A percentile compares a stretch with the other conserved stretches of the same genome.
Evolutionary conservation across 306 rosid species (phyloP).

Genomic region (Citrullus colocynthis): DNA sequence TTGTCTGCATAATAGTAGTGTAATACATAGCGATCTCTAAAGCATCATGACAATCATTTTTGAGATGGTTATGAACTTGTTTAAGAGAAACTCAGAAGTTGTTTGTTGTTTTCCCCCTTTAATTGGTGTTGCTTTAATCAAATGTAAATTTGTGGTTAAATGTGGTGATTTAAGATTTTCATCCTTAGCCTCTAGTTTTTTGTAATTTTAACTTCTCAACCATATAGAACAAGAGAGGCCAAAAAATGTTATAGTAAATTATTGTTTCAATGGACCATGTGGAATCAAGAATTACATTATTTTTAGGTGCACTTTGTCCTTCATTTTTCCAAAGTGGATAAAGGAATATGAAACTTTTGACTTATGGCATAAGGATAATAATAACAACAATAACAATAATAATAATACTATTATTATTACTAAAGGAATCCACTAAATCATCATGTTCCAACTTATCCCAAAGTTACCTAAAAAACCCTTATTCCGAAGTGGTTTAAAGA

Average conservation of each 20-base stretch:
- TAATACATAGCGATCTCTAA: background rate
- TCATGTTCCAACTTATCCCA: background rate
- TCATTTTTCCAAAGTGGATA: background rate
- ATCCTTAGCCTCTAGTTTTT: background rate
- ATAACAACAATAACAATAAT: too few relatives aligned
- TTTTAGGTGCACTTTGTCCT: background rate
- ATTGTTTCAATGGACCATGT: background rate
- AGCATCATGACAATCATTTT: background rate
- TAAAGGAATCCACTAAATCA: background rate
- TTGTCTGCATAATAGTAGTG: background rate
- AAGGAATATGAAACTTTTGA: background rate
- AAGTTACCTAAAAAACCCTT: too few relatives aligned
- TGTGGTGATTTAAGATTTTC: background rate
- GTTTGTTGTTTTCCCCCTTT: background rate
- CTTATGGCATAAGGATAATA: background rate
- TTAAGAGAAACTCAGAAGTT: background rate
- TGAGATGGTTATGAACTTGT: background rate
- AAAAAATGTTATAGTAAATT: background rate
- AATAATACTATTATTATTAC: too few relatives aligned
- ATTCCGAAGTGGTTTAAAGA: too few relatives aligned
- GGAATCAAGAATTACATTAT: background rate
- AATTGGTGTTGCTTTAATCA: too few relatives aligned
- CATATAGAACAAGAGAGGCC: background rate
- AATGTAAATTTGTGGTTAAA: background rate
- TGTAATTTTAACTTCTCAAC: background rate